phyloP scores from a whole-genome alignment of 2,329 filamentous ascomycete species.

The Scedosporium minutisporum region DNA sequence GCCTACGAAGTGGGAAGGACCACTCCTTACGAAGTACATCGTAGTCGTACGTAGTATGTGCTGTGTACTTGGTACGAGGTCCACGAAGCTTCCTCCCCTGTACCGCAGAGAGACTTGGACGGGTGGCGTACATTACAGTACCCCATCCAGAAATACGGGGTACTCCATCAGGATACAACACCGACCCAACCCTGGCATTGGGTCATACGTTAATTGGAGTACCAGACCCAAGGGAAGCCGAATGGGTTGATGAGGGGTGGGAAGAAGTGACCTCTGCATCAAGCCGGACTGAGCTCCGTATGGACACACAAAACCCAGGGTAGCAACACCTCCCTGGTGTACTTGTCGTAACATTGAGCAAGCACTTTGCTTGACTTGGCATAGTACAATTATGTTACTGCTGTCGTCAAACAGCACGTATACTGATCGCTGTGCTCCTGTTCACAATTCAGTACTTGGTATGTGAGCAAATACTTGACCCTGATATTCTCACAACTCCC shows the following conservation, averaged over 20 bases:
- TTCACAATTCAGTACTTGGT: too few species aligned
- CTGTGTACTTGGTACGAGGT: not conserved
- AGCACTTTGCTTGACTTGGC: too few species aligned
- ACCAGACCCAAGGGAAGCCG: not conserved
- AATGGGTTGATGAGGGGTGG: not conserved
- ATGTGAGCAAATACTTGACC: too few species aligned
- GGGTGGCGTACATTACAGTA: not conserved
- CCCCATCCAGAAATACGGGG: constrained; percentile 1
- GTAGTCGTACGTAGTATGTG: not conserved
- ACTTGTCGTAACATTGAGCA: too few species aligned
- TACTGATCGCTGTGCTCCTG: too few species aligned
- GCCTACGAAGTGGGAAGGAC: not conserved
- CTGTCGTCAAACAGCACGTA: too few species aligned
- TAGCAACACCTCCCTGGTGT: too few species aligned
- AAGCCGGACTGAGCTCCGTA: too few species aligned
- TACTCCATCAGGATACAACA: not conserved
- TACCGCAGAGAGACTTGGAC: not conserved
- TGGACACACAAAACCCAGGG: too few species aligned
- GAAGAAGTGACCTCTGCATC: not conserved
- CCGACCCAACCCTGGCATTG: not conserved
- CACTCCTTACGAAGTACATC: not conserved
- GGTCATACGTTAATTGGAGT: constrained; percentile 1
- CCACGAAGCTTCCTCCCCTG: not conserved
- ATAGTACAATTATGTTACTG: too few species aligned
- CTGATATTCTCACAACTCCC: too few species aligned